Conservation (phyloP, 1,139 yeast species). For the Sugiyamaella castrensis region DNA sequence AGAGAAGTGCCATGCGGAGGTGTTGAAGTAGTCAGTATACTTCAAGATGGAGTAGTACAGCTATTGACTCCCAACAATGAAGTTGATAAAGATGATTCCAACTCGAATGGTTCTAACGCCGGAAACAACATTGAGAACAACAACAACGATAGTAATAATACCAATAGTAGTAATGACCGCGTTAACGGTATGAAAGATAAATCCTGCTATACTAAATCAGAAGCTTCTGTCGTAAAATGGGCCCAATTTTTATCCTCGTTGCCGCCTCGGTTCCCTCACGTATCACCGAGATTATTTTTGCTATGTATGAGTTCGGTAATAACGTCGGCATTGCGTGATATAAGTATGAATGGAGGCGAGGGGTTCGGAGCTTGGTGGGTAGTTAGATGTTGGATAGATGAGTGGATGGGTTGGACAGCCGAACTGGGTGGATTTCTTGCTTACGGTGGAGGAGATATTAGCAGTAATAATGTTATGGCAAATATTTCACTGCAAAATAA, state of each 20-base stretch:
- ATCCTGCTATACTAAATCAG: constrained; percentile 23
- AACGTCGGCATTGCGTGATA: constrained; percentile 64
- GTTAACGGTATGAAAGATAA: constrained; percentile 16
- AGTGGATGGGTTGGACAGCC: constrained; percentile 65
- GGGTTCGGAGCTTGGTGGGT: constrained; percentile 80
- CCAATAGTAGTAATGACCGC: constrained; percentile 1
- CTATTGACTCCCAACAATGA: constrained; percentile 23
- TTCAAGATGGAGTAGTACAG: constrained; percentile 46
- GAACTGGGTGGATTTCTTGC: constrained; percentile 63
- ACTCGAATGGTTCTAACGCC: background rate
- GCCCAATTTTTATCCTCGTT: constrained; percentile 44
- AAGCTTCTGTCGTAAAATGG: constrained; percentile 38
- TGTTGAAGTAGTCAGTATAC: constrained; percentile 40
- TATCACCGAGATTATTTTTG: constrained; percentile 57
- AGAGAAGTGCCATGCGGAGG: constrained; percentile 57
- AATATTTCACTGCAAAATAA: background rate
- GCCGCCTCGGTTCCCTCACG: constrained; percentile 47
- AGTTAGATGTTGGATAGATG: constrained; percentile 73
- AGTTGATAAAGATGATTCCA: constrained; percentile 1
- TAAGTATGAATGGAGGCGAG: constrained; percentile 56
- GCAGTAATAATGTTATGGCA: background rate
- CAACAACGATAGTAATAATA: background rate
- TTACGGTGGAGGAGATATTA: constrained; percentile 17
- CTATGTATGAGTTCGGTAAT: constrained; percentile 54
- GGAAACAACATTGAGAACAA: background rate